phyloP scores from a whole-genome alignment of 805 yeast species.

The Myxozyma neotropica region DNA sequence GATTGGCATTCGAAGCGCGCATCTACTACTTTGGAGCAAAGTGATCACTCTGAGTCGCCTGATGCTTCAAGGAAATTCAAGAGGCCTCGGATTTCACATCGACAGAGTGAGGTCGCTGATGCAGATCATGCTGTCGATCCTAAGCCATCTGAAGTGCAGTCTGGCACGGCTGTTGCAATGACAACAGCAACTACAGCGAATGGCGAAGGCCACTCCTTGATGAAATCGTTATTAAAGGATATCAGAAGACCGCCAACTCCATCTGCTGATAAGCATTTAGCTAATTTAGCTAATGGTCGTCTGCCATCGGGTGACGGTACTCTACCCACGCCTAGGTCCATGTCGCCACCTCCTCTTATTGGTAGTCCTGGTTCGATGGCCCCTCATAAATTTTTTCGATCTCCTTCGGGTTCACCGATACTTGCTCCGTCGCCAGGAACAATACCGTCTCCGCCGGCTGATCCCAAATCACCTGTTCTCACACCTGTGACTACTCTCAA shows the following conservation, averaged over 20 bases:
- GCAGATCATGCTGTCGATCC: not conserved
- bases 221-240: constrained; percentile 27
- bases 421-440: constrained; percentile 14
- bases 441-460: constrained; percentile 25
- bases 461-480: constrained; percentile 17
- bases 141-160: not conserved
- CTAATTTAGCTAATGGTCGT: not conserved
- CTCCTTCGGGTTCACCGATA: constrained; percentile 30
- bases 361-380: constrained; percentile 8
- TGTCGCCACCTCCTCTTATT: constrained; percentile 19
- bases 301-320: constrained; percentile 1
- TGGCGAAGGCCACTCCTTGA: constrained; percentile 22
- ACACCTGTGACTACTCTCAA: constrained; percentile 1
- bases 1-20: constrained; percentile 21
- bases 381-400: constrained; percentile 10
- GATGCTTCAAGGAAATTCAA: constrained; percentile 19
- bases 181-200: not conserved
- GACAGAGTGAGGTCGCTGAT: constrained; percentile 5
- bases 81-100: constrained; percentile 27
- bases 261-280: not conserved
- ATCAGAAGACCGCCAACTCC: constrained; percentile 31
- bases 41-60: not conserved
- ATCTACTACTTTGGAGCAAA: constrained; percentile 2
- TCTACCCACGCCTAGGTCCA: constrained; percentile 25
- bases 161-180: not conserved